phyloP scores from a whole-genome alignment of 768 basidiomycete genomes.

The Auriscalpium orientale region DNA sequence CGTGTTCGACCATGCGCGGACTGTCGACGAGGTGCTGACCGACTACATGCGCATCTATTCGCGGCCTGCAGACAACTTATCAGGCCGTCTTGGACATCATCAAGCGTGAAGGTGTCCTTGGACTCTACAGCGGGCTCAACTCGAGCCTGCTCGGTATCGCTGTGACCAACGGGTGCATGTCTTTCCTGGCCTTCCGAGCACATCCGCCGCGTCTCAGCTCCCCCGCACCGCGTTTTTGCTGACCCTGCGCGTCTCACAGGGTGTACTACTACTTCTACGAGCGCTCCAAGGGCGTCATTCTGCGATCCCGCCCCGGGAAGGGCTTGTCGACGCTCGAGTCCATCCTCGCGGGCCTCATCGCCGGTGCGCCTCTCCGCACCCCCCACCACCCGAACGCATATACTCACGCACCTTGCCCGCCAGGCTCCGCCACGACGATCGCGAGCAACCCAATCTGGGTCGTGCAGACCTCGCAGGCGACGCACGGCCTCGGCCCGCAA shows the following conservation, averaged over 20 bases:
- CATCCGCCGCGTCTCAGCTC: too few relatives aligned
- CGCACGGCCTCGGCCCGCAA: constrained; percentile 39
- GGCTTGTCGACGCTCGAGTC: constrained; percentile 82
- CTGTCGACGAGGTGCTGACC: neutral
- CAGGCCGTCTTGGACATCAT: constrained; percentile 68
- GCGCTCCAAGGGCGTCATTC: constrained; percentile 49
- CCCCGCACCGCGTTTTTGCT: too few relatives aligned
- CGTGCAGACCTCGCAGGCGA: constrained; percentile 84
- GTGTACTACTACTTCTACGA: constrained; percentile 94
- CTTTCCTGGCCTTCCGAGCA: neutral
- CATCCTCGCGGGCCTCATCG: constrained; percentile 80
- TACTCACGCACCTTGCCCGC: neutral
- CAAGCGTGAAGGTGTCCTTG: constrained; percentile 75
- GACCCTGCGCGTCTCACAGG: constrained; percentile 29
- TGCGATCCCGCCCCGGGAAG: constrained; percentile 53
- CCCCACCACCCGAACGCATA: neutral
- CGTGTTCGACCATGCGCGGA: constrained; percentile 5
- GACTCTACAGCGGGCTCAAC: constrained; percentile 80
- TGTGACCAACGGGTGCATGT: constrained; percentile 77
- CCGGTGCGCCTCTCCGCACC: constrained; percentile 40
- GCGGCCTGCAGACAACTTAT: constrained; percentile 42
- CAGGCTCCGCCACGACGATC: constrained; percentile 83
- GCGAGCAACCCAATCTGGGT: constrained; percentile 97
- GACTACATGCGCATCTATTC: too few relatives aligned
- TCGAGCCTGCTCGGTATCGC: constrained; percentile 88